phyloP scores from a whole-genome alignment of 768 basidiomycete genomes.

The Neoboletus magnificus region DNA sequence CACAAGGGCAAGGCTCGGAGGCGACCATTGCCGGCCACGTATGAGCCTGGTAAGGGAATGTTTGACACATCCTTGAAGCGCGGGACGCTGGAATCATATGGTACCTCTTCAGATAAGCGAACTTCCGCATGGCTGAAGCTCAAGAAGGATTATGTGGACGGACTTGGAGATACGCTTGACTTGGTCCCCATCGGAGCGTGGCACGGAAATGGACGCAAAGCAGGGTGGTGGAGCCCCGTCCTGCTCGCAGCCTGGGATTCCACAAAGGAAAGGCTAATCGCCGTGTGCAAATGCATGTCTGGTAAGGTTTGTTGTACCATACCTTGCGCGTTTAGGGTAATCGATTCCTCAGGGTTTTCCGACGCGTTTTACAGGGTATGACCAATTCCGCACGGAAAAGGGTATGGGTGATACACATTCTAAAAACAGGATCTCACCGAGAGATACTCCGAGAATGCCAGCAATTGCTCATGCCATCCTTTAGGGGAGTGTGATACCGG shows the following conservation, averaged over 20 bases:
- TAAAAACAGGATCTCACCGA: slow-evolving; percentile 54
- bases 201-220: slow-evolving; percentile 89
- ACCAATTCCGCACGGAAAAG: background rate
- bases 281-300: slow-evolving; percentile 89
- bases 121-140: slow-evolving; percentile 87
- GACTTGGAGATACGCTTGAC: slow-evolving; percentile 73
- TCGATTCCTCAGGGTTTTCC: slow-evolving; percentile 60
- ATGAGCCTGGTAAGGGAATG: slow-evolving; percentile 59
- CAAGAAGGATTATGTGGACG: slow-evolving; percentile 88
- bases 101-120: slow-evolving; percentile 57
- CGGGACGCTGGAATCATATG: background rate
- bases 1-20: slow-evolving; percentile 42
- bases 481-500: slow-evolving; percentile 63
- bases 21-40: slow-evolving; percentile 78
- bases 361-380: slow-evolving; percentile 75
- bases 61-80: background rate
- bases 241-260: slow-evolving; percentile 75
- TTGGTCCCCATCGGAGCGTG: slow-evolving; percentile 77
- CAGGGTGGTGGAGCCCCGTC: slow-evolving; percentile 90
- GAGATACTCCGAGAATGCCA: slow-evolving; percentile 57
- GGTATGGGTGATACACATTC: background rate
- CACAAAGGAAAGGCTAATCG: slow-evolving; percentile 58
- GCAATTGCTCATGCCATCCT: slow-evolving; percentile 49
- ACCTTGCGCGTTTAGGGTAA: background rate
- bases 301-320: slow-evolving; percentile 40